Conservation (phyloP, 192 early-diverging fungal genomes). For the Entomortierella lignicola region DNA sequence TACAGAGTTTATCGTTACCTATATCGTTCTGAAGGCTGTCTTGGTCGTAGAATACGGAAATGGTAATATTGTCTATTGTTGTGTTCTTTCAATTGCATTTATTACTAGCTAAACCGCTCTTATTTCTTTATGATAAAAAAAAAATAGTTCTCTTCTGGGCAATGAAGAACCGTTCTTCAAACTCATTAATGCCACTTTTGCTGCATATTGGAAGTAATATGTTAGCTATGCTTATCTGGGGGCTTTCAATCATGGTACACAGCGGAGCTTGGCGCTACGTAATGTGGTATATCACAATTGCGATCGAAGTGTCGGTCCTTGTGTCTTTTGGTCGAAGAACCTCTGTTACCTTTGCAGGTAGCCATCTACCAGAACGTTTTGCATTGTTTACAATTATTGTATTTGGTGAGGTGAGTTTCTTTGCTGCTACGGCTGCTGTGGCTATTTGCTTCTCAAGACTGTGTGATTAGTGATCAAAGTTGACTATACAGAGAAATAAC, state of each 20-base stretch:
- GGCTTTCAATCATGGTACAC: constrained; percentile 47
- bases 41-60: constrained; percentile 58
- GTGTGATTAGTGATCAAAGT: too few relatives aligned
- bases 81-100: neutral
- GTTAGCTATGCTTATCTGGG: constrained; percentile 58
- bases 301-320: constrained; percentile 53
- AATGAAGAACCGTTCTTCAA: constrained; percentile 25
- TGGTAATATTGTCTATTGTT: constrained; percentile 34
- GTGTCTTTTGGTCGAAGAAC: constrained; percentile 54
- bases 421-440: too few relatives aligned
- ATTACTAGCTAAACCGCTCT: too few relatives aligned
- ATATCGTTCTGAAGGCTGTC: constrained; percentile 57
- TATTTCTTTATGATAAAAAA: too few relatives aligned
- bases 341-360: constrained; percentile 60
- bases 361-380: constrained; percentile 62
- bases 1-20: constrained; percentile 54
- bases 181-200: constrained; percentile 47
- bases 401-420: constrained; percentile 42
- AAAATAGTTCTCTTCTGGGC: constrained; percentile 45
- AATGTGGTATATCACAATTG: constrained; percentile 57
- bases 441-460: too few relatives aligned
- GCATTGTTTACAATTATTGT: constrained; percentile 62
- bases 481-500: too few relatives aligned
- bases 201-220: constrained; percentile 59
- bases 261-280: constrained; percentile 45